These are phyloP conservation scores for Ogataea henricii DNA, from an alignment of 805 yeast genomes.

Conservation along the genomic window DNA sequence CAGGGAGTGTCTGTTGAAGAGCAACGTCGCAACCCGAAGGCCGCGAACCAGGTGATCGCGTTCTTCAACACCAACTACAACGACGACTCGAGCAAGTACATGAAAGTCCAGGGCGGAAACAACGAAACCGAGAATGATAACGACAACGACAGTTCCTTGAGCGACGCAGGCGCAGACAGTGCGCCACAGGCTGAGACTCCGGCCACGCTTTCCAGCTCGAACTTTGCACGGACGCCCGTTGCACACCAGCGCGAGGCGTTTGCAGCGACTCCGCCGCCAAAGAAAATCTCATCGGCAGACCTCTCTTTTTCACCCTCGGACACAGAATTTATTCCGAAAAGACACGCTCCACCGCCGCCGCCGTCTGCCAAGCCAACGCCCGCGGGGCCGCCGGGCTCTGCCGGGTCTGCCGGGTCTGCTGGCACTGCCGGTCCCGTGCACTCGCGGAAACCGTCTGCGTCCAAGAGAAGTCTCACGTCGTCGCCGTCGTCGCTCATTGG, in stretches of 20 bases:
- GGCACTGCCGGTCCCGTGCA: too few species aligned
- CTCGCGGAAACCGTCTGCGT: background rate
- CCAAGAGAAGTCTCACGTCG: slow-evolving; percentile 8
- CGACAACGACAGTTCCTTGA: slow-evolving; percentile 15
- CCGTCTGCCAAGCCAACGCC: slow-evolving; percentile 14
- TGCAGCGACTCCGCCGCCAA: slow-evolving; percentile 5
- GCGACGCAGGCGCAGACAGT: slow-evolving; percentile 16
- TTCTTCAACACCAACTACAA: slow-evolving; percentile 30
- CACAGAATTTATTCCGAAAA: slow-evolving; percentile 34
- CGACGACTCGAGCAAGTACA: slow-evolving; percentile 31
- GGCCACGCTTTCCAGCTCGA: slow-evolving; percentile 15
- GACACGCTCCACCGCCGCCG: slow-evolving; percentile 41
- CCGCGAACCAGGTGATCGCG: slow-evolving; percentile 51
- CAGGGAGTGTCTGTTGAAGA: slow-evolving; percentile 88
- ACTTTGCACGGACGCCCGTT: slow-evolving; percentile 14
- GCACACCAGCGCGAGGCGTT: slow-evolving; percentile 12
- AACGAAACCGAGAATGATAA: slow-evolving; percentile 25
- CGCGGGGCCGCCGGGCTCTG: background rate
- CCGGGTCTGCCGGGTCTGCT: too few species aligned
- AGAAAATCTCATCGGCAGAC: background rate
- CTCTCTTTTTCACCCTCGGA: slow-evolving; percentile 16
- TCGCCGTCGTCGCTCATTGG: slow-evolving; percentile 33
- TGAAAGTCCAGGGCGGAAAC: slow-evolving; percentile 29
- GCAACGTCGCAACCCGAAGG: slow-evolving; percentile 89
- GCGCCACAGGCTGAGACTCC: slow-evolving; percentile 9